Conservation (phyloP, 2,329 filamentous ascomycete genomes). For the Zymoseptoria crescenta region DNA sequence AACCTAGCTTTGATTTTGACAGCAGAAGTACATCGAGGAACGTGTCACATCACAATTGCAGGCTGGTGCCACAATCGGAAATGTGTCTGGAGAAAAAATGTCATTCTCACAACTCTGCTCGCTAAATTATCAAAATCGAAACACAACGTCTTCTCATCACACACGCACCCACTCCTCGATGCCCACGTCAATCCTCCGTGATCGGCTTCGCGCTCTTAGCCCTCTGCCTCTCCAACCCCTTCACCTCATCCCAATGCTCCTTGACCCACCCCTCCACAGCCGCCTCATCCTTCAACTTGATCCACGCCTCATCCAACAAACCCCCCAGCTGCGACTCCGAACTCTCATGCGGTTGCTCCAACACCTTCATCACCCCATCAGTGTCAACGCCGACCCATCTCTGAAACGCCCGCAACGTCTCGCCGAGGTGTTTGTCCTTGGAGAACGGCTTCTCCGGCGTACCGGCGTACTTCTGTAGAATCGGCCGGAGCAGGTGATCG, state of each 20-base stretch:
- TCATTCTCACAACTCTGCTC: neutral
- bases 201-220: neutral
- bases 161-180: neutral
- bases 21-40: neutral
- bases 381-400: constrained; percentile 17
- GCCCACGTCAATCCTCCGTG: neutral
- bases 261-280: constrained; percentile 16
- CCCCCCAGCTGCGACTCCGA: constrained; percentile 17
- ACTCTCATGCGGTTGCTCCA: constrained; percentile 12
- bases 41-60: neutral
- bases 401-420: constrained; percentile 24
- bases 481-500: constrained; percentile 15
- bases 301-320: constrained; percentile 9
- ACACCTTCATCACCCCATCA: constrained; percentile 8
- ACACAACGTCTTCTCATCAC: neutral
- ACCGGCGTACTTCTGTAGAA: constrained; percentile 9
- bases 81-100: neutral
- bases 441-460: neutral
- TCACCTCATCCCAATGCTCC: constrained; percentile 23
- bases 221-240: constrained; percentile 15
- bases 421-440: constrained; percentile 17
- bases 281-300: constrained; percentile 7
- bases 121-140: neutral
- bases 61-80: neutral
- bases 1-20: neutral